Percentiles rank a stretch among this genome's conserved stretches.
phyloP scores from a whole-genome alignment of 2,329 filamentous ascomycete species.

The Aspergillus aculeatinus region DNA sequence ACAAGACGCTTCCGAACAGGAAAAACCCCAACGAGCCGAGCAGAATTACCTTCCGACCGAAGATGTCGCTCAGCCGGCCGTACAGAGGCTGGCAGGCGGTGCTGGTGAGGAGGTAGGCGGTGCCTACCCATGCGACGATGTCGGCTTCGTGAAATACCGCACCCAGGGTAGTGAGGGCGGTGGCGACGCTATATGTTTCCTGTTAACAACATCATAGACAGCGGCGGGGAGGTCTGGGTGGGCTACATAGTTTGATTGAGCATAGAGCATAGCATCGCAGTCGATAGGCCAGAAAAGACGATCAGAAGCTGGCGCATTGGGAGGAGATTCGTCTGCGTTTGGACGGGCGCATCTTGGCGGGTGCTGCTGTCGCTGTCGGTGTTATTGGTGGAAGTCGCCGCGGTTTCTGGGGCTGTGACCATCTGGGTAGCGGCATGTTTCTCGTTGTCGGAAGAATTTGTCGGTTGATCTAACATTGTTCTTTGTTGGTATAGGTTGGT shows the following conservation, averaged over 20 bases:
- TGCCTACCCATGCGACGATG: background rate
- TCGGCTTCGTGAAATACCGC: background rate
- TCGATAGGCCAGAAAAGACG: background rate
- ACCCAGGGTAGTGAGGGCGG: background rate
- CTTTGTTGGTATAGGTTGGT: too few species aligned
- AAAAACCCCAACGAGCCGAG: background rate
- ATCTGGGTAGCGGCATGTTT: too few species aligned
- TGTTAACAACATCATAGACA: background rate
- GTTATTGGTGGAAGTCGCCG: too few species aligned
- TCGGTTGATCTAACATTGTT: too few species aligned
- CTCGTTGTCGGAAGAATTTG: too few species aligned
- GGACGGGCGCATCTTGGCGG: too few species aligned
- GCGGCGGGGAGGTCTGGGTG: too few species aligned
- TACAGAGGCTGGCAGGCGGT: background rate
- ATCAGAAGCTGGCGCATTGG: background rate
- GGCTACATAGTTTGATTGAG: background rate
- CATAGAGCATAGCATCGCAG: background rate
- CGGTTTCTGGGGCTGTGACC: too few species aligned
- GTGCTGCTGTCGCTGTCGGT: too few species aligned
- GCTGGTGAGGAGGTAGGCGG: background rate
- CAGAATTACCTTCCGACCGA: background rate
- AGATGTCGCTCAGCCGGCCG: background rate
- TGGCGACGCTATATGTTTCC: background rate
- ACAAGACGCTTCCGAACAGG: background rate
- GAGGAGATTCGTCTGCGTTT: too few species aligned